Percentiles rank a stretch among this genome's conserved stretches.
Conservation (phyloP, 202 grass and related monocot genomes). For the Eragrostis tef region DNA sequence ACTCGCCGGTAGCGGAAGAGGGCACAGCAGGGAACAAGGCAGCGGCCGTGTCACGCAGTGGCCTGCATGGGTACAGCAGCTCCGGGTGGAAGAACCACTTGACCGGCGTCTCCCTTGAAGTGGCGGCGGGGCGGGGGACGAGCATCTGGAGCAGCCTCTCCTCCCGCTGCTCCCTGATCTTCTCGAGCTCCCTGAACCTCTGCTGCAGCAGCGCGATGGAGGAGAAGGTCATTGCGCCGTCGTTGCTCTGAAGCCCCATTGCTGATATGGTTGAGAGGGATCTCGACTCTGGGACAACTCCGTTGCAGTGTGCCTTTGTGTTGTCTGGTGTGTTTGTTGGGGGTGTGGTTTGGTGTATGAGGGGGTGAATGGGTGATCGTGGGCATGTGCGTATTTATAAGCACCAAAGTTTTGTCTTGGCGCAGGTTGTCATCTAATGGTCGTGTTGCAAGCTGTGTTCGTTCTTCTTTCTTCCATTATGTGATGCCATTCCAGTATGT, state of each 20-base stretch:
- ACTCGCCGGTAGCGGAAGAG: slow-evolving; percentile 22
- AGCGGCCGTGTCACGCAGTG: slow-evolving; percentile 42
- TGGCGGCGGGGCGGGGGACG: not conserved
- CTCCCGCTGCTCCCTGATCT: slow-evolving; percentile 59
- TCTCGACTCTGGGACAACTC: not conserved
- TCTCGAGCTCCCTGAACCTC: slow-evolving; percentile 64
- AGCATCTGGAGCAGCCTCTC: slow-evolving; percentile 48
- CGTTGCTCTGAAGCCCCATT: slow-evolving; percentile 46
- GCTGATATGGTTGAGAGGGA: not conserved
- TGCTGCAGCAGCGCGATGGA: slow-evolving; percentile 62
- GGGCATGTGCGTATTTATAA: slow-evolving; percentile 53
- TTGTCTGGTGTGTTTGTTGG: not conserved
- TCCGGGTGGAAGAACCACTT: slow-evolving; percentile 77
- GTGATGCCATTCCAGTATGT: slow-evolving; percentile 8
- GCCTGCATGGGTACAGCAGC: slow-evolving; percentile 62
- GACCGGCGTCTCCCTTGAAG: slow-evolving; percentile 25
- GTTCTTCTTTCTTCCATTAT: slow-evolving; percentile 39
- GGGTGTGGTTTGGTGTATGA: slow-evolving; percentile 39
- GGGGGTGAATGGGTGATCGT: slow-evolving; percentile 11
- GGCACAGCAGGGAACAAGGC: slow-evolving; percentile 44
- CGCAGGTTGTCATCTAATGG: slow-evolving; percentile 43
- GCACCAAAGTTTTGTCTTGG: slow-evolving; percentile 46
- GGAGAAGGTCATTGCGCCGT: slow-evolving; percentile 51
- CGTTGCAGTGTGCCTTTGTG: slow-evolving; percentile 20
- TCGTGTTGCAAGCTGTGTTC: slow-evolving; percentile 51